These are phyloP conservation scores for Aureobasidium sp. DNA, from an alignment of 2,329 filamentous ascomycete genomes.

Conservation along the genomic window DNA sequence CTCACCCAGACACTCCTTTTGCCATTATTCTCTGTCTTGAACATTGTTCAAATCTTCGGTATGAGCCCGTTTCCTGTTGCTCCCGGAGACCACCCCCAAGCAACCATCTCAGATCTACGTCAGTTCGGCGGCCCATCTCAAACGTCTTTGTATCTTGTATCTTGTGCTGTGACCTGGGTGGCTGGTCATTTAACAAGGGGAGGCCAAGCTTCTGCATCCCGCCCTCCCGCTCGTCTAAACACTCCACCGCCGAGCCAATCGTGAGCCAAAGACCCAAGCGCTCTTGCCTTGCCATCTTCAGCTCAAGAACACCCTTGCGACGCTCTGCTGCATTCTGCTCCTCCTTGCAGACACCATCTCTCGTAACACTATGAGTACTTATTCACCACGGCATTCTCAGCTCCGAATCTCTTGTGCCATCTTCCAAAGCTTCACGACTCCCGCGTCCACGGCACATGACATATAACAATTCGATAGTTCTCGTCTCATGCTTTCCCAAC, in stretches of 20 bases:
- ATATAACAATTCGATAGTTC: background rate
- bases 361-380: too few relatives aligned
- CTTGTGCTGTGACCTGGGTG: background rate
- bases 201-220: background rate
- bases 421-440: too few relatives aligned
- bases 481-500: conserved; percentile 1
- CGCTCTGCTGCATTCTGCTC: background rate
- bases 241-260: conserved; percentile 1
- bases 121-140: background rate
- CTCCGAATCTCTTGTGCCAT: background rate
- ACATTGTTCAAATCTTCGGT: background rate
- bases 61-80: background rate
- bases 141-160: background rate
- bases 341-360: background rate
- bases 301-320: background rate
- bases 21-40: background rate
- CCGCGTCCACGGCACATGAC: background rate
- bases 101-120: conserved; percentile 2
- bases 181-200: background rate
- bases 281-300: background rate
- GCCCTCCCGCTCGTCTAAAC: background rate
- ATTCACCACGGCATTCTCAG: too few relatives aligned
- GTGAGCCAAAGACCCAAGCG: background rate
- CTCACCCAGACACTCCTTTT: background rate
- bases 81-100: background rate